A percentile compares a stretch with the other conserved stretches of the same genome.
Evolutionary conservation across 257 asterid species (phyloP).

Genomic region (Echium plantagineum): DNA sequence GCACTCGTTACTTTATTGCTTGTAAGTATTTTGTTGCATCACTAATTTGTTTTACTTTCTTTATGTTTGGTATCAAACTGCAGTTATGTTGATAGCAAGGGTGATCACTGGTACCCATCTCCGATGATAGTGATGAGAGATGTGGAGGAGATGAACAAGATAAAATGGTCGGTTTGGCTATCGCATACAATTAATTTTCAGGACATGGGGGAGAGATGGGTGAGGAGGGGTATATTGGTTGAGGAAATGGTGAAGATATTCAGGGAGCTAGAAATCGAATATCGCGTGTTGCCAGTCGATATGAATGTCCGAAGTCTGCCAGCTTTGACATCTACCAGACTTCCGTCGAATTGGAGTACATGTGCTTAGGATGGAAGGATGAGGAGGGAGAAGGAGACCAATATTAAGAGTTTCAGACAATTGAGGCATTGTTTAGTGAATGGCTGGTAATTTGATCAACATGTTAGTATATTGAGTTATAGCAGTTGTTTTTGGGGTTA

Average conservation of each 20-base stretch:
- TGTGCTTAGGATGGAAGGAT: slow-evolving; percentile 9
- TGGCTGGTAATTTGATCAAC: too few relatives aligned
- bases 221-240: slow-evolving; percentile 55
- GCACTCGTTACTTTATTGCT: too few relatives aligned
- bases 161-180: slow-evolving; percentile 70
- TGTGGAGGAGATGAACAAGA: slow-evolving; percentile 74
- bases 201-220: slow-evolving; percentile 86
- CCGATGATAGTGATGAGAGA: slow-evolving; percentile 71
- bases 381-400: neutral
- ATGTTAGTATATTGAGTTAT: too few relatives aligned
- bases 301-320: slow-evolving; percentile 74
- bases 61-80: neutral
- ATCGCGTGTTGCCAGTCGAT: slow-evolving; percentile 62
- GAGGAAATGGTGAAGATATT: slow-evolving; percentile 72
- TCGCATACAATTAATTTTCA: slow-evolving; percentile 71
- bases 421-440: too few relatives aligned
- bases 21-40: too few relatives aligned
- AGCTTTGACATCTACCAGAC: slow-evolving; percentile 31
- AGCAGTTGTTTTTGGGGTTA: too few relatives aligned
- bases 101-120: slow-evolving; percentile 71
- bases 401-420: too few relatives aligned
- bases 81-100: slow-evolving; percentile 54
- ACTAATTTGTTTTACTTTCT: too few relatives aligned
- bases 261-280: slow-evolving; percentile 71
- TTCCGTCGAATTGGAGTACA: slow-evolving; percentile 70